These are phyloP conservation scores for Chlamydomonas sp. DNA, from an alignment of 139 green algal genomes.

Conservation along the genomic window DNA sequence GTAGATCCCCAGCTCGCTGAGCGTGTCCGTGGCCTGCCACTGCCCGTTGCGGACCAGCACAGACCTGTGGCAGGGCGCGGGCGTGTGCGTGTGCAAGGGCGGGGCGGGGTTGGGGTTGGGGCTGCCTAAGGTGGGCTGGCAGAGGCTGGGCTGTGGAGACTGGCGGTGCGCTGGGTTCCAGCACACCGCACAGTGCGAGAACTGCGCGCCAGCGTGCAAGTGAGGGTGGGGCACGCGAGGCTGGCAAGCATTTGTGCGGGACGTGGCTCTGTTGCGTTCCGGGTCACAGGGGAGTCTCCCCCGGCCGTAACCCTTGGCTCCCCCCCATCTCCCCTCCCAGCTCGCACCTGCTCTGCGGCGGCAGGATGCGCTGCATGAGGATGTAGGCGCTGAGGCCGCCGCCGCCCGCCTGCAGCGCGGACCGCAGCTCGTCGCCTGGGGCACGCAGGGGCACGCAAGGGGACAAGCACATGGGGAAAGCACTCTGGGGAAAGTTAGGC, in stretches of 20 bases:
- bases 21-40: constrained; percentile 69
- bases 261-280: too few relatives aligned
- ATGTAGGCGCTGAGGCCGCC: constrained; percentile 88
- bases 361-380: constrained; percentile 96
- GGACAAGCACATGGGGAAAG: too few relatives aligned
- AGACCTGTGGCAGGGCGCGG: background rate
- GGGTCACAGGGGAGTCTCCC: too few relatives aligned
- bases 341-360: constrained; percentile 54
- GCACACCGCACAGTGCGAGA: background rate
- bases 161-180: background rate
- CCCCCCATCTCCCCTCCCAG: background rate
- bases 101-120: background rate
- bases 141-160: background rate
- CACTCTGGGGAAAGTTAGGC: too few relatives aligned
- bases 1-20: constrained; percentile 96
- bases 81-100: background rate
- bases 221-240: too few relatives aligned
- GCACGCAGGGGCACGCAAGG: background rate
- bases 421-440: constrained; percentile 63
- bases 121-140: background rate
- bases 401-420: constrained; percentile 52
- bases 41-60: constrained; percentile 76
- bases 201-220: too few relatives aligned
- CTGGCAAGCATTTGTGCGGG: too few relatives aligned
- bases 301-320: background rate